Base-by-base conservation (phyloP, 495 filamentous ascomycete species). In the Patellaria atrata region DNA sequence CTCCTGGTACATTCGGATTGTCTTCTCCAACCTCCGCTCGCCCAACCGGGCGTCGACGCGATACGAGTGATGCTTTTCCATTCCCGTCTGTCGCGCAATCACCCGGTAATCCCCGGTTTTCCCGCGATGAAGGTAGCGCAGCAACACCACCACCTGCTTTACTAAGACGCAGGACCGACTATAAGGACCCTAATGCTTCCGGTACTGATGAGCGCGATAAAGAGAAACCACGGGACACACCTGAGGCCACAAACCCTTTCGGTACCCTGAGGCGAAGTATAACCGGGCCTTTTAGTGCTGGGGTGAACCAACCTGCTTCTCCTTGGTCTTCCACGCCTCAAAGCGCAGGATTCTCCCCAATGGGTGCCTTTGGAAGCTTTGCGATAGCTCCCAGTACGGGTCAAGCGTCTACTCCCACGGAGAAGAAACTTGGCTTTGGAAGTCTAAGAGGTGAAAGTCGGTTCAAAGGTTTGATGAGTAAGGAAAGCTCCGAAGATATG, bases 351-450 rank as follows among this genome's bases (percentile, higher is more conserved):
- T 68, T 82, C 39, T 67, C 77, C 3, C 72, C 73, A 3, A 80
- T 87, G 63, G 82, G 83, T 17, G 71, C 77, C n/a, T 94, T 94
- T 58, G 82, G 85, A 8, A 86, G 69, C 38, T 94, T 93, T 51
- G 73, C 73, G 7, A 53, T 85, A 15, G 67, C 65, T n/a, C 50
- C 59, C 10, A 50, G 46, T 18, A 38, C 54, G 3, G 55, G 56
- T 11, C 64, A 62, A 24, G 47, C 52, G 24, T 41, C 45, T 14
- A 69, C 72, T 15, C 68, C 74, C 11, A 54, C 58, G 22, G 82
- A 92, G 35, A 89, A 84, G 62, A 68, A 71, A 41, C 43, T 70
- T 23, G 73, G 74, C 1, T 72, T 75, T 51, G 77, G 71, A 27
- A 79, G 70, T 43, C 47, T 71, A 16, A 64, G 81, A 22, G 74